phyloP scores from a whole-genome alignment of 169 alveolate genomes.

The Eimeria necatrix region DNA sequence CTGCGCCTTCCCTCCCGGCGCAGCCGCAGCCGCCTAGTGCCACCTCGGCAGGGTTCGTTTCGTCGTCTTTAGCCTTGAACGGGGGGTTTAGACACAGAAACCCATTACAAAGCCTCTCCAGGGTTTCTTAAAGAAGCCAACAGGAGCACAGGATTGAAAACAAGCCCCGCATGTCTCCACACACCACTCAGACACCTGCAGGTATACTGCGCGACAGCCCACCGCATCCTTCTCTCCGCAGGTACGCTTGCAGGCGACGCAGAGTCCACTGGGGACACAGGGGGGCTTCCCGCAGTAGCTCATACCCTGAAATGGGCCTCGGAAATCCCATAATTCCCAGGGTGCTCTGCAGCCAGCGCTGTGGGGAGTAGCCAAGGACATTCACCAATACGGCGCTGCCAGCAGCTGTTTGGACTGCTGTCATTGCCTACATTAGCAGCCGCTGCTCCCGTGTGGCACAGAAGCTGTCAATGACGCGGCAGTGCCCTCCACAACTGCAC shows the following conservation, averaged over 20 bases:
- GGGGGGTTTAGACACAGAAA: neutral
- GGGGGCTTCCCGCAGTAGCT: no score
- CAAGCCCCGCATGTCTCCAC: slow-evolving; percentile 15
- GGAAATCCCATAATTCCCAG: no score
- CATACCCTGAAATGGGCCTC: no score
- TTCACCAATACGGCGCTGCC: no score
- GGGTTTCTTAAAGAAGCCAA: neutral
- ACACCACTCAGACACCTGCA: neutral
- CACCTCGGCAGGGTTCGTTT: neutral
- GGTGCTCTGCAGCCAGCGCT: no score
- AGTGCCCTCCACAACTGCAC: no score
- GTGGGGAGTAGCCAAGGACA: no score
- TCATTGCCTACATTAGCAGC: no score
- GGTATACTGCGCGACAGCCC: neutral
- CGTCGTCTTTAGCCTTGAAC: neutral
- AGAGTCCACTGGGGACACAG: no score
- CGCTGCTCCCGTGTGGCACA: no score
- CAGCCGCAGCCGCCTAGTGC: slow-evolving; percentile 19
- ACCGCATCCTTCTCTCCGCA: slow-evolving; percentile 2
- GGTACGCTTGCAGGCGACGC: neutral
- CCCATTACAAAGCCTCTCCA: neutral
- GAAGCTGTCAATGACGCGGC: no score
- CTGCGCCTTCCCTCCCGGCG: slow-evolving; percentile 20
- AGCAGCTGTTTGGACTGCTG: no score
- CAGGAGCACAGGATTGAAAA: neutral